Percentiles rank a stretch among this genome's conserved stretches.
Conservation (phyloP, 257 asterid species). For the Nicotiana benthamiana region DNA sequence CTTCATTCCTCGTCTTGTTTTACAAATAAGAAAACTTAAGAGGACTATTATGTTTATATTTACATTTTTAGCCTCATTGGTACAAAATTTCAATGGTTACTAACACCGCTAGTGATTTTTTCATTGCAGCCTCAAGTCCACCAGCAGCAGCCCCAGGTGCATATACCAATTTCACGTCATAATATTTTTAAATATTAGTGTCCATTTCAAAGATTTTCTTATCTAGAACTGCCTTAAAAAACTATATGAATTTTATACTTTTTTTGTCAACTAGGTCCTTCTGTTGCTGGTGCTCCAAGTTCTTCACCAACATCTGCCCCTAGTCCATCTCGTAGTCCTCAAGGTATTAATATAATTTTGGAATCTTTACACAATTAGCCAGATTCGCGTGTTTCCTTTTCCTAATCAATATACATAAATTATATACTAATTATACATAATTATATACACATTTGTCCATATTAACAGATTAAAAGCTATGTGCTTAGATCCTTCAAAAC, state of each 20-base stretch:
- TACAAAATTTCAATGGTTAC: neutral
- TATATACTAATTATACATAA: too few species aligned
- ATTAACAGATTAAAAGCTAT: neutral
- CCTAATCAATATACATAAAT: too few species aligned
- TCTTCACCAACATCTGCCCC: conserved; percentile 19
- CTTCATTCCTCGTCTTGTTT: neutral
- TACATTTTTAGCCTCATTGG: neutral
- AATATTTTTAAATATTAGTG: neutral
- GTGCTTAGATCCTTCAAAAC: neutral
- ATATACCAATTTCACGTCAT: neutral
- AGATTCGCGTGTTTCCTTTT: too few species aligned
- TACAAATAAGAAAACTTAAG: neutral
- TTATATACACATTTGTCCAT: too few species aligned
- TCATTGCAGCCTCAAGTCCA: conserved; percentile 21
- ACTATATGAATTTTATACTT: neutral
- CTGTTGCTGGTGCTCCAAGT: conserved; percentile 14
- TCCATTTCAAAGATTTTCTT: neutral
- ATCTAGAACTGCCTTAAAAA: neutral
- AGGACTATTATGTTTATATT: too few species aligned
- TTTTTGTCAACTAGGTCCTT: conserved; percentile 12
- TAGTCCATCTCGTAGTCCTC: conserved; percentile 15
- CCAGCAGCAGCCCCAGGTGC: conserved; percentile 32
- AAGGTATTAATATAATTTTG: conserved; percentile 15
- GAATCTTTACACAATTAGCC: too few species aligned
- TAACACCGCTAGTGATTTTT: neutral